phyloP scores from a whole-genome alignment of 2,329 filamentous ascomycete genomes.

The Orbilia quercus region DNA sequence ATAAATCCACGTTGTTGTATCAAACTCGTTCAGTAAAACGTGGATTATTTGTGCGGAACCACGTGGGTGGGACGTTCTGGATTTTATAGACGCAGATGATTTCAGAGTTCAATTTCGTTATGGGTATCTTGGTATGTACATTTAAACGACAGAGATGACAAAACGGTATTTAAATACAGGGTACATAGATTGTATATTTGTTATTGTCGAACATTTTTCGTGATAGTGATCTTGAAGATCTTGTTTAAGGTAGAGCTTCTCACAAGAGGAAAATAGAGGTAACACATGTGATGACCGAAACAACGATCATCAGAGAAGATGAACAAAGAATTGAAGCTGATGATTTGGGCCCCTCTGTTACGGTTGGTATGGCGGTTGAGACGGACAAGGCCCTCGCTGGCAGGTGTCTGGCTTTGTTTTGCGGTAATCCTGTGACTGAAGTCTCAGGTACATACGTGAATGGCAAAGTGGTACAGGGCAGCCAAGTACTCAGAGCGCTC shows the following conservation, averaged over 20 bases:
- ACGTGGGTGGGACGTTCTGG: no score
- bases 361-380: slow-evolving; percentile 3
- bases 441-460: slow-evolving; percentile 11
- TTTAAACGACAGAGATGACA: not conserved
- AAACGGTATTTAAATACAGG: no score
- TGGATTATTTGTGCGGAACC: no score
- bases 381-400: slow-evolving; percentile 7
- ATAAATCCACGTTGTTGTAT: no score
- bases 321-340: not conserved
- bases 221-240: not conserved
- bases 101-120: no score
- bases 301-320: slow-evolving; percentile 2
- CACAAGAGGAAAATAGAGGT: not conserved
- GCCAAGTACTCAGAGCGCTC: slow-evolving; percentile 22
- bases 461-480: slow-evolving; percentile 24
- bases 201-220: no score
- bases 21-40: no score
- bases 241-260: not conserved
- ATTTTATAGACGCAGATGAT: no score
- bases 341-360: not conserved
- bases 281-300: slow-evolving; percentile 6
- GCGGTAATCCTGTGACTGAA: not conserved
- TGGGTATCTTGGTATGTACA: not conserved
- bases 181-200: no score
- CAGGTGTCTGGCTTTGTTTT: not conserved